Evolutionary conservation across 2,329 filamentous ascomycete genomes (phyloP).

Genomic region (Stachybotrys chartarum): DNA sequence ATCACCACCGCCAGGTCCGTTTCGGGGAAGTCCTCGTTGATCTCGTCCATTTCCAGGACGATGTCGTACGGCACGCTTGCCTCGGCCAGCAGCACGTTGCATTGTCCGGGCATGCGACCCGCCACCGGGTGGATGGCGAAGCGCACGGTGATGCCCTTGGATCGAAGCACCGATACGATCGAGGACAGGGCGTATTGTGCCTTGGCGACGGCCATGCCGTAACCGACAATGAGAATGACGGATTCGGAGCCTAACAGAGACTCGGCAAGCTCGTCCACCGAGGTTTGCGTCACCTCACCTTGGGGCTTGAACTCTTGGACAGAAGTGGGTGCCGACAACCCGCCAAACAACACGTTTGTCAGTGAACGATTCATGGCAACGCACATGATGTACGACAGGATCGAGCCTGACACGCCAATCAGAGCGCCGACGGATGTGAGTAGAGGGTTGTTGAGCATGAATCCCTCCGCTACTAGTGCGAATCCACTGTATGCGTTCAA

Average conservation of each 20-base stretch:
- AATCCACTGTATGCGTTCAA: constrained; percentile 89
- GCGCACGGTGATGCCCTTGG: constrained; percentile 71
- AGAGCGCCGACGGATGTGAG: constrained; percentile 79
- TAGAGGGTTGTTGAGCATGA: constrained; percentile 85
- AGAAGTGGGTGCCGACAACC: constrained; percentile 58
- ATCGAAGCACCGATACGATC: constrained; percentile 67
- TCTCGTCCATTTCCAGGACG: constrained; percentile 92
- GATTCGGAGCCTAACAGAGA: constrained; percentile 68
- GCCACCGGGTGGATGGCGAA: constrained; percentile 90
- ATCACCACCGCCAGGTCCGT: constrained; percentile 86
- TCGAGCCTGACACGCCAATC: constrained; percentile 83
- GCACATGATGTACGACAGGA: constrained; percentile 81
- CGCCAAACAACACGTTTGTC: constrained; percentile 85
- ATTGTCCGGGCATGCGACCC: constrained; percentile 88
- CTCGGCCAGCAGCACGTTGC: constrained; percentile 84
- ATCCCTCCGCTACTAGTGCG: constrained; percentile 80
- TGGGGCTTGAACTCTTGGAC: constrained; percentile 65
- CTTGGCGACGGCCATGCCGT: constrained; percentile 92
- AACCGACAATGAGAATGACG: constrained; percentile 85
- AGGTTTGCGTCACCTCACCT: constrained; percentile 71
- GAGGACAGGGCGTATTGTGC: constrained; percentile 86
- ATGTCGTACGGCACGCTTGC: constrained; percentile 87
- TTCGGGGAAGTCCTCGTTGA: constrained; percentile 83
- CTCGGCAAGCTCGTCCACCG: constrained; percentile 74
- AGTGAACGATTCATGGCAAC: constrained; percentile 87